These are phyloP conservation scores for Erythrobasidium yunnanense DNA, from an alignment of 768 basidiomycete genomes.

Conservation along the genomic window DNA sequence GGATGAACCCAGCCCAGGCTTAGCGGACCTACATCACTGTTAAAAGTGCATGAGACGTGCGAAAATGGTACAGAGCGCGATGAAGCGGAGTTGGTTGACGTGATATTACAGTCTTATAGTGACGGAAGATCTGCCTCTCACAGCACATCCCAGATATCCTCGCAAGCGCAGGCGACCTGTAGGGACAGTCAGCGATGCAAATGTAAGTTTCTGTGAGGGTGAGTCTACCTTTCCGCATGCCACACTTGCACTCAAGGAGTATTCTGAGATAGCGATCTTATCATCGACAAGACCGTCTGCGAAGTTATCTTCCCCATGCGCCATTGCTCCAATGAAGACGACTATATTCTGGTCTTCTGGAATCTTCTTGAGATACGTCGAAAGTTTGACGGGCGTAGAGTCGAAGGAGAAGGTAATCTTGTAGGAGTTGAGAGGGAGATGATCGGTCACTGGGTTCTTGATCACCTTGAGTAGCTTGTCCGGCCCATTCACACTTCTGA, in stretches of 20 bases:
- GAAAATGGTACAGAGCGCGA: no score
- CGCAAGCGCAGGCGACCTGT: constrained; percentile 79
- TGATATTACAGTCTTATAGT: neutral
- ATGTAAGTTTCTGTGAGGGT: neutral
- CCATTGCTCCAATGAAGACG: constrained; percentile 98
- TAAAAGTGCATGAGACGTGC: no score
- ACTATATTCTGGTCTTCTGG: constrained; percentile 81
- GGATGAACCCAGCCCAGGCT: no score
- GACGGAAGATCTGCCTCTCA: constrained; percentile 41
- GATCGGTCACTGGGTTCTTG: constrained; percentile 93
- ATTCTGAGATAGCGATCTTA: constrained; percentile 93
- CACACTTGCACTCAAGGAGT: constrained; percentile 56
- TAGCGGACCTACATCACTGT: no score
- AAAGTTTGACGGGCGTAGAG: constrained; percentile 66
- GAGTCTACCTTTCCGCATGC: constrained; percentile 81
- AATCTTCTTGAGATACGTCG: constrained; percentile 69
- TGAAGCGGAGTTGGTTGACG: no score
- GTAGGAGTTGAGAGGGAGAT: constrained; percentile 85
- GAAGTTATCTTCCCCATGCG: constrained; percentile 87
- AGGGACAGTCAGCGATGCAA: constrained; percentile 7
- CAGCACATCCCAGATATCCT: constrained; percentile 90
- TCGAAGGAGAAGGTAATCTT: constrained; percentile 96
- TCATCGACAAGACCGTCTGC: constrained; percentile 89
- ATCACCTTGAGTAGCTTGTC: constrained; percentile 96
- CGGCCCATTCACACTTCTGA: constrained; percentile 88